Evolutionary conservation across 306 rosid genomes (phyloP).

Genomic region (Trifolium repens): DNA sequence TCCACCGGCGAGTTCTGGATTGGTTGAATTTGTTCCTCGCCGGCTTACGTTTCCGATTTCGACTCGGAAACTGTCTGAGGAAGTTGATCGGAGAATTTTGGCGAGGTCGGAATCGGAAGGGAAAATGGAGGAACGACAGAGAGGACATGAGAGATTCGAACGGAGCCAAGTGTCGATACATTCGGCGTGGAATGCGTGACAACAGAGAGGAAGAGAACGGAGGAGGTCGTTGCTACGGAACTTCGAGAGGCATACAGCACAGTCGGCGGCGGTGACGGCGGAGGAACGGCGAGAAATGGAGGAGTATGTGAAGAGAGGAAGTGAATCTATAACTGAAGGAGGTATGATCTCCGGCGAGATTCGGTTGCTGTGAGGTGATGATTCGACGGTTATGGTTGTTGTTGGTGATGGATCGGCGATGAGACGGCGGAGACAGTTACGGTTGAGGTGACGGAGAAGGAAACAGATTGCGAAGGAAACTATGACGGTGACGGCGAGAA

Average conservation of each 20-base stretch:
- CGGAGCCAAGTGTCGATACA: conserved; percentile 82
- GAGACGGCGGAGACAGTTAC: conserved; percentile 65
- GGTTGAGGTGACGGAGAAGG: conserved; percentile 71
- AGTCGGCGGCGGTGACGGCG: conserved; percentile 52
- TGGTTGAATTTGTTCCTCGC: conserved; percentile 30
- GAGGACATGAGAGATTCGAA: conserved; percentile 73
- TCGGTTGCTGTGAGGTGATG: conserved; percentile 43
- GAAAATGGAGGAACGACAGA: conserved; percentile 66
- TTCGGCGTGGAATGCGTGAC: conserved; percentile 70
- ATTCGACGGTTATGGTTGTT: background rate
- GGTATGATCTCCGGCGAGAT: conserved; percentile 55
- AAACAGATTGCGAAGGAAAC: conserved; percentile 61
- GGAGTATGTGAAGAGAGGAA: conserved; percentile 68
- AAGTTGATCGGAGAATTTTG: conserved; percentile 43
- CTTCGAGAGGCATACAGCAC: conserved; percentile 80
- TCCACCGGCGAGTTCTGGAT: background rate
- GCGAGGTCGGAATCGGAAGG: conserved; percentile 61
- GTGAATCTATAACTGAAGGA: conserved; percentile 45
- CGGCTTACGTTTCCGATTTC: conserved; percentile 76
- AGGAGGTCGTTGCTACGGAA: conserved; percentile 63
- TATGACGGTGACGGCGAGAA: conserved; percentile 58
- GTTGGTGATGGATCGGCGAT: conserved; percentile 8
- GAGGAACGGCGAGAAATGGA: conserved; percentile 55
- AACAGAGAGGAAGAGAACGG: conserved; percentile 74
- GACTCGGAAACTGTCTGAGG: conserved; percentile 55